Conservation (phyloP, 1,139 yeast species). For the Yamadazyma sp. region DNA sequence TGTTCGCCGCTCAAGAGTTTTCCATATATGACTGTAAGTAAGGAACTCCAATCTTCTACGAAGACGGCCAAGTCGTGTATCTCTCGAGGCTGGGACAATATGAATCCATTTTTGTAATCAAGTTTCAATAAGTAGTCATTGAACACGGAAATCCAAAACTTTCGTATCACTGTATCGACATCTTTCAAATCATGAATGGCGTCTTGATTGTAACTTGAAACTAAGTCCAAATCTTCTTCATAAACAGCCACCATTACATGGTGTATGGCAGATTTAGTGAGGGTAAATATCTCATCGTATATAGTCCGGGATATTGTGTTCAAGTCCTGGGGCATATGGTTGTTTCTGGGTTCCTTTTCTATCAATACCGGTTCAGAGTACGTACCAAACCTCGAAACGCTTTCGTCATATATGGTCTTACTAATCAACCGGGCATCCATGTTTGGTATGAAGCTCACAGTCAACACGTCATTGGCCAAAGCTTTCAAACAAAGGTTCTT, state of each 20-base stretch:
- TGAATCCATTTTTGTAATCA: constrained; percentile 19
- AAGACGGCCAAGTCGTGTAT: constrained; percentile 35
- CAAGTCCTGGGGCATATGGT: constrained; percentile 5
- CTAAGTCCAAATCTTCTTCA: constrained; percentile 54
- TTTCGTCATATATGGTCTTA: constrained; percentile 44
- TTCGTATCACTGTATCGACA: constrained; percentile 40
- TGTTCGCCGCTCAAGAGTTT: constrained; percentile 38
- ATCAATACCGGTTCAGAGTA: constrained; percentile 7
- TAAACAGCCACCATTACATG: constrained; percentile 54
- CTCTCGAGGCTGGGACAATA: constrained; percentile 27
- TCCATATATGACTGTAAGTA: constrained; percentile 42
- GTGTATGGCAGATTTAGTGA: constrained; percentile 50
- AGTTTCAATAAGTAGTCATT: constrained; percentile 40
- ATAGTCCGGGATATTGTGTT: constrained; percentile 13
- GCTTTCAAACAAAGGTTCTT: constrained; percentile 81
- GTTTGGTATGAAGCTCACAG: constrained; percentile 60
- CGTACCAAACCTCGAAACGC: constrained; percentile 11
- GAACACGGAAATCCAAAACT: constrained; percentile 63
- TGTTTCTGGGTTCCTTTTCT: constrained; percentile 3
- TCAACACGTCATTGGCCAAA: constrained; percentile 60
- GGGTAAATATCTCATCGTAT: constrained; percentile 40
- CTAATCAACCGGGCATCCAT: constrained; percentile 67
- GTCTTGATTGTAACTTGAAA: constrained; percentile 47
- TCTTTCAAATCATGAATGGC: constrained; percentile 36
- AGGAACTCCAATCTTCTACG: constrained; percentile 50